Base-by-base conservation (phyloP, 352 stramenopile species). In the Peronospora farinosa region DNA sequence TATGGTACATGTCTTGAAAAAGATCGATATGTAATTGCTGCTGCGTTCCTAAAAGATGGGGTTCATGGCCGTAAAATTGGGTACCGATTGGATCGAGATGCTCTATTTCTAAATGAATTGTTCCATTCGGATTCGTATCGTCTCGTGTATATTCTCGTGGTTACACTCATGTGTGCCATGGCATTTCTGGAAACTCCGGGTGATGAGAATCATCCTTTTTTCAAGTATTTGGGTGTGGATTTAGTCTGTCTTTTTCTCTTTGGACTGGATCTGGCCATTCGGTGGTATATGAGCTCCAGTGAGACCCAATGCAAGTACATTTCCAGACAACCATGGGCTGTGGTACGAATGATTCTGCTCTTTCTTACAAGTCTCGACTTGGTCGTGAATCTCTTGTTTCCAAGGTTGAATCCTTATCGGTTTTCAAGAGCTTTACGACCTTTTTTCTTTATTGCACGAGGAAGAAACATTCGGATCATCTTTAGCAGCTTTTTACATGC, bases 61-160 rank as follows among this genome's bases (percentile, higher is more conserved):
- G 72, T 92, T 21, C 81, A 92, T 54, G 81, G 78, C n/a, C 78
- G 81, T 21, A 92, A 92, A 60, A 86, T 92, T 46, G 78, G 74
- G 32, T 89, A 88, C 46, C 72, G 78, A 28, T 58, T 92, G 28
- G 81, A 92, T 54, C 69, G 69, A 47, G 70, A 72, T 40, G 72
- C 81, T 23, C 57, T 92, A 0, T 67, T 85, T 3, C 54, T 89
- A 32, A 81, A 88, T 47, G 63, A 82, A 38, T 48, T 87, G 7
- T 92, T 89, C 53, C 81, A 92, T 48, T 84, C 78, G 1, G 65
- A 74, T 23, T 78, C 68, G 21, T 92, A 92, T 60, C 64, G 74
- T 30, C 39, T 71, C 13, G 56, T 87, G 43, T 92, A 88, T 57
- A 88, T 82, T 16, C 13, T 87, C 17, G 65, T 89, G n/a, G 75